phyloP scores from a whole-genome alignment of 2,329 filamentous ascomycete genomes.

The Aspergillus sp. region DNA sequence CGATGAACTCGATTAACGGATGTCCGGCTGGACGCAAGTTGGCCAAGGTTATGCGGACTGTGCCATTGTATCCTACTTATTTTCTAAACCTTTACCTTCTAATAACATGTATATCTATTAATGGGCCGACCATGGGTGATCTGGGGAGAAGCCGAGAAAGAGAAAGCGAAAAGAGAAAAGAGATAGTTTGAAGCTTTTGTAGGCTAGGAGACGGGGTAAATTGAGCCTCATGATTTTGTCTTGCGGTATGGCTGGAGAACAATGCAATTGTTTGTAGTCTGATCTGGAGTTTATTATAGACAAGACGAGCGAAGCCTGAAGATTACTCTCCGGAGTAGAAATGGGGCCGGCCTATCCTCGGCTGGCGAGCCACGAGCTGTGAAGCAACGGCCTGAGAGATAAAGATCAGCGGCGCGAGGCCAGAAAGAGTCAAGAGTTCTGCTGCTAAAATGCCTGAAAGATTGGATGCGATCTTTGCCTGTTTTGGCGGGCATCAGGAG shows the following conservation, averaged over 20 bases:
- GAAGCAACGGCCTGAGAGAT: background rate
- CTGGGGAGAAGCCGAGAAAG: background rate
- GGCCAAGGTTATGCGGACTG: background rate
- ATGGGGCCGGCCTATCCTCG: background rate
- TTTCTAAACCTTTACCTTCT: background rate
- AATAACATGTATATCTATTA: constrained; percentile 9
- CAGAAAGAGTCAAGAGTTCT: background rate
- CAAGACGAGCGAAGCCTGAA: too few species aligned
- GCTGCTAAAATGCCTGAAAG: background rate
- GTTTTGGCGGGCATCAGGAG: constrained; percentile 7
- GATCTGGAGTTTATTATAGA: too few species aligned
- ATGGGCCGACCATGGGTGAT: background rate
- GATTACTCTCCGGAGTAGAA: too few species aligned
- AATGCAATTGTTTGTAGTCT: background rate
- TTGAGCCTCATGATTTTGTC: background rate
- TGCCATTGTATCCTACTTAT: background rate
- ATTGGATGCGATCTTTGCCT: constrained; percentile 5
- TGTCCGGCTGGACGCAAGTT: background rate
- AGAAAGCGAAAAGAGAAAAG: background rate
- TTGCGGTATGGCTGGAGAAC: background rate
- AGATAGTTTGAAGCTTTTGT: background rate
- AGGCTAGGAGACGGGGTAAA: background rate
- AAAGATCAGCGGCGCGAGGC: constrained; percentile 5
- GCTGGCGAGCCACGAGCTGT: background rate
- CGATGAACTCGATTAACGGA: constrained; percentile 10